phyloP scores from a whole-genome alignment of 2,329 filamentous ascomycete genomes.

The Cadophora luteo-olivacea region DNA sequence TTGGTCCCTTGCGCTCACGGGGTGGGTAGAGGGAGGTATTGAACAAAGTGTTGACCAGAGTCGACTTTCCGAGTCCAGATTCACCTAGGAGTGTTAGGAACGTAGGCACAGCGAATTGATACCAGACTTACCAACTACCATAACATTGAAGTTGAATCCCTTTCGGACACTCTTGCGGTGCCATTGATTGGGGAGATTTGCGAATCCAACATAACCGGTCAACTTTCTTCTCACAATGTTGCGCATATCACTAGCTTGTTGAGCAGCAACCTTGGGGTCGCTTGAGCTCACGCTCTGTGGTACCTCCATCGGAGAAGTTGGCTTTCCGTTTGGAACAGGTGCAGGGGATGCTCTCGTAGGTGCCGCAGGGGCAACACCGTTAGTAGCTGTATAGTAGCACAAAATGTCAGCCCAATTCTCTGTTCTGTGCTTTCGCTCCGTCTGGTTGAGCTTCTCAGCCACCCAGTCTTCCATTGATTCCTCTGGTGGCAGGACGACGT shows the following conservation, averaged over 20 bases:
- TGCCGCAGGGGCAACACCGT: conserved; percentile 42
- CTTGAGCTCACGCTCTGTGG: conserved; percentile 46
- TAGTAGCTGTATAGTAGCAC: conserved; percentile 45
- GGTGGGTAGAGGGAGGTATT: conserved; percentile 99
- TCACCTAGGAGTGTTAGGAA: conserved; percentile 69
- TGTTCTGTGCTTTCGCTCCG: conserved; percentile 38
- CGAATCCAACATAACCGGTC: conserved; percentile 97
- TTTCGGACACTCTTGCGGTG: conserved; percentile 99
- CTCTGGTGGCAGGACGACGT: conserved; percentile 33
- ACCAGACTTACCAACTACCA: conserved; percentile 90
- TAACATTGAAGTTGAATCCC: conserved; percentile 99
- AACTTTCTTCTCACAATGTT: conserved; percentile 99
- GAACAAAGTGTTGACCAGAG: conserved; percentile 98
- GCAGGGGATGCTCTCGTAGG: conserved; percentile 41
- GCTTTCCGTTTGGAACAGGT: conserved; percentile 42
- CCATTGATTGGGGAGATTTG: conserved; percentile 99
- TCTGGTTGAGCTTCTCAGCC: conserved; percentile 35
- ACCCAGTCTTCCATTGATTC: conserved; percentile 43
- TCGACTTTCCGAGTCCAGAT: conserved; percentile 98
- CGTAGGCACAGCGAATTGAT: neutral
- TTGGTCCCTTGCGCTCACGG: conserved; percentile 97
- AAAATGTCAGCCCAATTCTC: conserved; percentile 45
- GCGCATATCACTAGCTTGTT: conserved; percentile 48
- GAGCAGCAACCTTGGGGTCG: conserved; percentile 46
- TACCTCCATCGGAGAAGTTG: conserved; percentile 38